These are phyloP conservation scores for Geranium rotundifolium DNA, from an alignment of 345 rosid species.

Conservation along the genomic window DNA sequence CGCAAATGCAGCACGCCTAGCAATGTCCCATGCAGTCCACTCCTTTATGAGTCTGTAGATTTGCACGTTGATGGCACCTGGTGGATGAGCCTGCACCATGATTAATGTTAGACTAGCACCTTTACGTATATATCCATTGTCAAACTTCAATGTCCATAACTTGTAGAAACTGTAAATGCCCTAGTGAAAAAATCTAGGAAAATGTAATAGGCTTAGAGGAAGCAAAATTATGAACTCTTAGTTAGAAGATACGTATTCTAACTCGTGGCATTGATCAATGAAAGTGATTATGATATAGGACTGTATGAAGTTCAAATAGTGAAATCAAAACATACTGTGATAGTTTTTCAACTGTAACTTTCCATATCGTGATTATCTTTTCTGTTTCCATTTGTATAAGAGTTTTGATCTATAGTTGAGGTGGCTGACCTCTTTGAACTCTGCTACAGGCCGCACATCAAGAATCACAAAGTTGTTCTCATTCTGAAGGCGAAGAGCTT, in stretches of 20 bases:
- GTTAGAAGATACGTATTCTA: too few species aligned
- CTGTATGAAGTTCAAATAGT: neutral
- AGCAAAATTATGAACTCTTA: too few species aligned
- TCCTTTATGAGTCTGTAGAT: constrained; percentile 90
- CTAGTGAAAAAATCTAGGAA: too few species aligned
- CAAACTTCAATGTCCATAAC: neutral
- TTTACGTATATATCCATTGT: neutral
- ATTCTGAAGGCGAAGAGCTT: constrained; percentile 84
- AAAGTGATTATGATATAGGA: neutral
- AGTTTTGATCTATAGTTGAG: neutral
- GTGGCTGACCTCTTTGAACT: constrained; percentile 64
- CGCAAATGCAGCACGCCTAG: constrained; percentile 92
- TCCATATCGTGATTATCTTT: neutral
- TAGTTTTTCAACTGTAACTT: neutral
- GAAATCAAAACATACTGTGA: neutral
- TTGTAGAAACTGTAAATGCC: too few species aligned
- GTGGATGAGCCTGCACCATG: constrained; percentile 55
- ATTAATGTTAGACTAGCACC: neutral
- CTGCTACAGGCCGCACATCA: constrained; percentile 92
- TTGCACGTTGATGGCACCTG: constrained; percentile 85
- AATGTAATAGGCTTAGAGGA: too few species aligned
- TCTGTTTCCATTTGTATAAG: neutral
- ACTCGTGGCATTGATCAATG: too few species aligned
- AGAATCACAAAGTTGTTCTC: constrained; percentile 96
- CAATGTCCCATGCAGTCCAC: constrained; percentile 99